Evolutionary conservation across 345 rosid genomes (phyloP).

Genomic region (Arabis alpina): DNA sequence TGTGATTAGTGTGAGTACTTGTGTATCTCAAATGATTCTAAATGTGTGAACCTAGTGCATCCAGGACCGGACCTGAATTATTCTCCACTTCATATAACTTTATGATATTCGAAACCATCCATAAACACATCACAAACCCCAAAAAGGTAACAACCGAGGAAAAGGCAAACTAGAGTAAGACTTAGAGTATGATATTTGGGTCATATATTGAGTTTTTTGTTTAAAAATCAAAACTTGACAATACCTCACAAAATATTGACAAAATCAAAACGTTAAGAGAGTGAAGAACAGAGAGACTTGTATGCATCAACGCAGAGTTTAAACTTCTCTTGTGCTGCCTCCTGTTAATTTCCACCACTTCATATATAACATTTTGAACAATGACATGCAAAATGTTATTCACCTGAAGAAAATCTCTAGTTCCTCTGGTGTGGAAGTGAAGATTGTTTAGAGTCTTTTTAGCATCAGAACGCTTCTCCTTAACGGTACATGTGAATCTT

Average conservation of each 20-base stretch:
- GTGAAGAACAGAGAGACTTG: constrained; percentile 68
- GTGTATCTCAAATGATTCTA: background rate
- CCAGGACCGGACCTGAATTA: constrained; percentile 8
- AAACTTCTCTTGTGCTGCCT: constrained; percentile 83
- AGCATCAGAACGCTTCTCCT: constrained; percentile 41
- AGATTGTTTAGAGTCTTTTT: constrained; percentile 40
- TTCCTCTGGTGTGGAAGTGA: constrained; percentile 36
- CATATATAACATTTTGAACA: background rate
- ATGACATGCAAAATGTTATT: background rate
- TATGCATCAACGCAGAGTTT: constrained; percentile 78
- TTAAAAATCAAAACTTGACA: too few species aligned
- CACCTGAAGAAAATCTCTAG: constrained; percentile 29
- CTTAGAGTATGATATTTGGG: too few species aligned
- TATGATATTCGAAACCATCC: constrained; percentile 16
- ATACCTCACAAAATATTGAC: too few species aligned
- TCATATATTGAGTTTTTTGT: too few species aligned
- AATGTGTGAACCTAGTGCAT: constrained; percentile 7
- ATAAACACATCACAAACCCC: constrained; percentile 7
- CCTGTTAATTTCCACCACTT: constrained; percentile 51
- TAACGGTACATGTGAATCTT: constrained; percentile 41
- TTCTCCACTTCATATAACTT: constrained; percentile 12
- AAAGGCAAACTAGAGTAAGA: too few species aligned
- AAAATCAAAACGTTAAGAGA: constrained; percentile 38
- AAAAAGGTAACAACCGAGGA: background rate
- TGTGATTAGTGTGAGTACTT: background rate